Conservation (phyloP, 2,329 filamentous ascomycete species). For the Tolypocladium endophyticum region DNA sequence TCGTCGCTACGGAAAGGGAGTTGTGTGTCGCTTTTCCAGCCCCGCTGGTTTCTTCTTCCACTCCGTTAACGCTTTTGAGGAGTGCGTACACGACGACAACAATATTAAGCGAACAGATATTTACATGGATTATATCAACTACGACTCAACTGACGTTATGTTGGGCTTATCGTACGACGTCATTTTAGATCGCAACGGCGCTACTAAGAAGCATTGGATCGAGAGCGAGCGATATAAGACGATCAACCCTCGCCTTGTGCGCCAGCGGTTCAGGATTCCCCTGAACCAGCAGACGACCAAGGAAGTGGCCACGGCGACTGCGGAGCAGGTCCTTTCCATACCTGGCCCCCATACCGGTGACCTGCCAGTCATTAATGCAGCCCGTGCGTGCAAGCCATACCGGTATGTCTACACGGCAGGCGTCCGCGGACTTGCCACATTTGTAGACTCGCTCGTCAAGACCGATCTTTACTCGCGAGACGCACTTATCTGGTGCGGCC, state of each 20-base stretch:
- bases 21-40: conserved; percentile 59
- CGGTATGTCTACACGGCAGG: conserved; percentile 52
- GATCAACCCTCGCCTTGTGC: conserved; percentile 19
- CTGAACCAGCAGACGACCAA: conserved; percentile 1
- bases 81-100: not conserved
- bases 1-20: conserved; percentile 44
- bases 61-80: not conserved
- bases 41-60: conserved; percentile 62
- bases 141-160: not conserved
- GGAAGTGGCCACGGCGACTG: conserved; percentile 9
- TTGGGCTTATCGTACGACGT: not conserved
- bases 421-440: conserved; percentile 45
- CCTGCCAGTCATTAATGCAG: conserved; percentile 55
- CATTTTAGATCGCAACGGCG: not conserved
- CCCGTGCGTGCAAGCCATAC: conserved; percentile 37
- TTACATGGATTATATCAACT: not conserved
- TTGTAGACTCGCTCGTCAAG: conserved; percentile 55
- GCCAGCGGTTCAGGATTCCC: conserved; percentile 32
- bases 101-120: not conserved
- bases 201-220: not conserved
- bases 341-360: conserved; percentile 47
- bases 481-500: conserved; percentile 44
- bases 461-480: conserved; percentile 48
- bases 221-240: not conserved
- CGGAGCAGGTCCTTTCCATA: conserved; percentile 32